Evolutionary conservation across 2,329 filamentous ascomycete species (phyloP).

Genomic region (Stagonosporopsis tanaceti): DNA sequence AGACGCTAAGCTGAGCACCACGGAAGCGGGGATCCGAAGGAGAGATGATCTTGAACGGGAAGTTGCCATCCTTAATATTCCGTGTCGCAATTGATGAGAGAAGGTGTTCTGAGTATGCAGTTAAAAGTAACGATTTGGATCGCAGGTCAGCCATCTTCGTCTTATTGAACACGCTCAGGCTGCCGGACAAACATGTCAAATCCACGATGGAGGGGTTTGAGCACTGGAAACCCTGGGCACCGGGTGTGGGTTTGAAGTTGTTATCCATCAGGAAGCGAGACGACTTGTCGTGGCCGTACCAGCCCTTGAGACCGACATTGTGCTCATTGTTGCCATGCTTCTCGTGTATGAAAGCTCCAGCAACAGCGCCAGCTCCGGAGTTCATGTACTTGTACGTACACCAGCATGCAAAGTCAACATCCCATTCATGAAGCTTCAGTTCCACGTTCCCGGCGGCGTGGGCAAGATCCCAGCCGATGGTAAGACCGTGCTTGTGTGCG

Average conservation of each 20-base stretch:
- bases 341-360: conserved; percentile 80
- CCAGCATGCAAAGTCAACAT: conserved; percentile 90
- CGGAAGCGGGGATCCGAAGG: conserved; percentile 71
- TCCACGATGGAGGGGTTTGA: conserved; percentile 85
- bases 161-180: conserved; percentile 75
- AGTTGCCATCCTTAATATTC: conserved; percentile 29
- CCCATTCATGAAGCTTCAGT: conserved; percentile 81
- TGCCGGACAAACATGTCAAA: conserved; percentile 75
- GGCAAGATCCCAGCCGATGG: conserved; percentile 86
- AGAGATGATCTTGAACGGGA: conserved; percentile 66
- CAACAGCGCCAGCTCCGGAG: conserved; percentile 81
- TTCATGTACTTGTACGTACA: conserved; percentile 97
- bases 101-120: conserved; percentile 65
- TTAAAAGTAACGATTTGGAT: conserved; percentile 74
- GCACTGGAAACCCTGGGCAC: conserved; percentile 81
- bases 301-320: conserved; percentile 75
- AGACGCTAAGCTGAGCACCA: conserved; percentile 81
- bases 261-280: conserved; percentile 86
- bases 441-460: conserved; percentile 87
- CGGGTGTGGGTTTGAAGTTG: conserved; percentile 76
- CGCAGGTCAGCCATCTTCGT: conserved; percentile 74
- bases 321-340: conserved; percentile 70
- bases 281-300: conserved; percentile 84
- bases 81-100: conserved; percentile 33
- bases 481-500: conserved; percentile 73